These are phyloP conservation scores for Populus hybrid DNA, from an alignment of 441 rosid genomes.

Conservation along the genomic window DNA sequence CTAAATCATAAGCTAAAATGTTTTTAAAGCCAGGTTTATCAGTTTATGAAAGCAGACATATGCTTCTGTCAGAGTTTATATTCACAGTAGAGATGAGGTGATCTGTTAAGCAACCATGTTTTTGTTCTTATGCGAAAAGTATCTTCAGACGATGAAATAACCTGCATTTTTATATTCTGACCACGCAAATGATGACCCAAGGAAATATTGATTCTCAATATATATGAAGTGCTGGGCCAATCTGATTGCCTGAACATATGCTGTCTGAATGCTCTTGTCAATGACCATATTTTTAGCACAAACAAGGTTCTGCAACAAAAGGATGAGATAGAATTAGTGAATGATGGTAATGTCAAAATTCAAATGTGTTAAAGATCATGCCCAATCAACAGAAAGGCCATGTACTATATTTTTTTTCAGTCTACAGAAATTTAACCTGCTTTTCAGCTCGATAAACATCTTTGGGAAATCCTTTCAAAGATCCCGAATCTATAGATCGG, in stretches of 20 bases:
- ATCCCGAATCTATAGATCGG: conserved; percentile 88
- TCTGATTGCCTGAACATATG: conserved; percentile 85
- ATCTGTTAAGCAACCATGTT: neutral
- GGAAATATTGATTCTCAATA: conserved; percentile 87
- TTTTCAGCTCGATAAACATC: conserved; percentile 48
- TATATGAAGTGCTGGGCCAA: conserved; percentile 80
- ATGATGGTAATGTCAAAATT: neutral
- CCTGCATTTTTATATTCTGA: conserved; percentile 77
- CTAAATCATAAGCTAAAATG: neutral
- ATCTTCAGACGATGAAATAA: conserved; percentile 21
- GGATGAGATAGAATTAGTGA: neutral
- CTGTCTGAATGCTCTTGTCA: conserved; percentile 85
- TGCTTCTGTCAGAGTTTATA: conserved; percentile 1
- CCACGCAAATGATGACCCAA: conserved; percentile 89
- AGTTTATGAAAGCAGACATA: neutral
- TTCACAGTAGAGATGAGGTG: neutral
- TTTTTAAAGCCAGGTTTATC: neutral
- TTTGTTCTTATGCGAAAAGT: neutral
- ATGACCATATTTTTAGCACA: conserved; percentile 83
- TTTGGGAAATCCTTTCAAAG: conserved; percentile 84
- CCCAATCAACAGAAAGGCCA: neutral
- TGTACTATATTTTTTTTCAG: neutral
- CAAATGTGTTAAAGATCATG: neutral
- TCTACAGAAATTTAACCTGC: conserved; percentile 37
- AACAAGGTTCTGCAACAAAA: conserved; percentile 62